These are phyloP conservation scores for Euphorbia lathyris DNA, from an alignment of 345 rosid genomes.

Conservation along the genomic window DNA sequence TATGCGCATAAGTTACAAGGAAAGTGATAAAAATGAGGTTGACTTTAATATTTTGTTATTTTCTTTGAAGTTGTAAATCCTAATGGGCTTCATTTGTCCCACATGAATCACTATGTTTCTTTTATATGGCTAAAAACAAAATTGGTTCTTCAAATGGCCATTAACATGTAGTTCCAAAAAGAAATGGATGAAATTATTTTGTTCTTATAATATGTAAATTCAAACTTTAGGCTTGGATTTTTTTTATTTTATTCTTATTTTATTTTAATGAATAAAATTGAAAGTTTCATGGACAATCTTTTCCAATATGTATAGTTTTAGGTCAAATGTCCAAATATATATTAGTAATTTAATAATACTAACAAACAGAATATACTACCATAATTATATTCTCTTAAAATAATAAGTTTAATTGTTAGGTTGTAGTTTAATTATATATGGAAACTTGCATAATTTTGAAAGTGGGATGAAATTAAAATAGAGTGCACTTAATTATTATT, in stretches of 20 bases:
- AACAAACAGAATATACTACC: background rate
- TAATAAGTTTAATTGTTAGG: background rate
- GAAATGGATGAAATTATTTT: background rate
- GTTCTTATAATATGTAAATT: background rate
- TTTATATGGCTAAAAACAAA: background rate
- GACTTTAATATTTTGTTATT: background rate
- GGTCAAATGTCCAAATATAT: background rate
- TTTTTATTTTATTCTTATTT: background rate
- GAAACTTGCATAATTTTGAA: too few relatives aligned
- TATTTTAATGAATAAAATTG: background rate
- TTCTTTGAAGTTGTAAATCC: background rate
- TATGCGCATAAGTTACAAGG: background rate
- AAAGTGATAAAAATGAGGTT: background rate
- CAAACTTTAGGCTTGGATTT: constrained; percentile 3
- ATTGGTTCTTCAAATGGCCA: background rate
- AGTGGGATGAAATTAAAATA: too few relatives aligned
- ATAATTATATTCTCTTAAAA: background rate
- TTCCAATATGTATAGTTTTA: background rate
- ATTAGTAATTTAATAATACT: background rate
- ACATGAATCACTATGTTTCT: background rate
- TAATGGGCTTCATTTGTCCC: constrained; percentile 1
- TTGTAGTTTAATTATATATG: too few relatives aligned
- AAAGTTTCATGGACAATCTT: background rate
- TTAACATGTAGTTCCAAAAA: constrained; percentile 5
- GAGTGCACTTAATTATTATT: too few relatives aligned